Base-by-base conservation (phyloP, 768 basidiomycete species). In the Russula compacta region DNA sequence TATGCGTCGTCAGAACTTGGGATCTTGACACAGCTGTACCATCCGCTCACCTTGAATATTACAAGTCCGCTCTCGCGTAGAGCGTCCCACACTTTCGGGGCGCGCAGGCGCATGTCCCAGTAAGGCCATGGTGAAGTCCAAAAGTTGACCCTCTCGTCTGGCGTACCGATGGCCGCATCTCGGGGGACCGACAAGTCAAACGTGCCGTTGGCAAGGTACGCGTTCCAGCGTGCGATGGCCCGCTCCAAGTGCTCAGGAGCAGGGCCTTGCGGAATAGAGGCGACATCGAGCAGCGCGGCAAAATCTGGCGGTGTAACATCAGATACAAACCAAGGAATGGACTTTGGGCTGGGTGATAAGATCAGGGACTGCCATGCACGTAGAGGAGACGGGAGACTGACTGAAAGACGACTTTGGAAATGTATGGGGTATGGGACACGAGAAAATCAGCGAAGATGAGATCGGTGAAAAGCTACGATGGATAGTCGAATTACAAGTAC, bases 291-390 rank as follows among this genome's bases (percentile, higher is more conserved):
- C 60, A 10, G 72, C 60, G 76, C 72, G 29, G 70, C 66, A 71
- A 97, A 97, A 71, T 99, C 95, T 29, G 79, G 75, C 1, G 95
- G 94, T 4, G 90, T 89, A 32, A 95, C 93, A 71, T 97, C 92
- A 11, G 90, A 93, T 49, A 98, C 95, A 70, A 98, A 99, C 94
- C 95, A 99, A 0, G 95, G 95, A 54, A 98, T 88, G 9, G 89
- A 76, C 72, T 99, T 98, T 0, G 94, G 91, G 74, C 94, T 95
- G 62, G 1, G 4, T 11, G 47, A 56, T 17, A 58, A 19, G 49
- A 46, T 49, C 53, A 48, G 42, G 50, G 32, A 42, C 54, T 32
- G 49, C 17, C 15, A 2, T 40, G 14, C 49, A 21, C 44, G 40
- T 35, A 40, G 47, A 38, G 15, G 53, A 48, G 43, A 55, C 17